Base-by-base conservation (phyloP, 768 basidiomycete genomes). In the Pisolithus marmoratus region DNA sequence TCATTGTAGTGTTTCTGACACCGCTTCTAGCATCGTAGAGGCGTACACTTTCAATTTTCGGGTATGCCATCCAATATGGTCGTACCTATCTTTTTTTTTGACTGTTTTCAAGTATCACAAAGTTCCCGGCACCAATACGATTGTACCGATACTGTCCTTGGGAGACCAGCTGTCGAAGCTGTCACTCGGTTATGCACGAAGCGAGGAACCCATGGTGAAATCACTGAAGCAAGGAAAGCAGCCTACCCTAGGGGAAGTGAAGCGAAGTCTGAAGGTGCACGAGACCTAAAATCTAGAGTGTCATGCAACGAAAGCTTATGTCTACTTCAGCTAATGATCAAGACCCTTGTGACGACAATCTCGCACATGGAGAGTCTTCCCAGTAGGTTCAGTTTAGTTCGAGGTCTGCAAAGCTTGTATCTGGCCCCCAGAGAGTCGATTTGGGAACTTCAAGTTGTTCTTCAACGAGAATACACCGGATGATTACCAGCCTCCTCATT, bases 41-140 rank as follows among this genome's bases (percentile, higher is more conserved):
- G 85, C 91, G 14, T 93, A 91, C 61, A 91, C 88, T 0, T 93
- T 93, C 71, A 87, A 90, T 61, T 90, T 93, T 60, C 78, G 83
- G 58, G 88, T 86, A 58, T 54, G 70, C 51, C 24, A 12, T 26
- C 34, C 12, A 34, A 31, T 38, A 2, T 22, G 4, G 20, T 22
- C 17, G 46, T 22, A 24, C 31, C 17, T 17, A 17, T 31, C 43
- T 22, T 12, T 34, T 9, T 12, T 15, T 38, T 51, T 61, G 26
- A 63, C 48, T 5, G 45, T 22, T 36, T 40, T 37, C 2, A 47
- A 92, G 90, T 93, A 93, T 63, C 77, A 83, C 60, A 75, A 72
- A 20, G 62, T 86, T 20, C 78, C 83, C 11, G 90, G 85, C 23
- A 82, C 80, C 7, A 69, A 80, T 31, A 65, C 70, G 2, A 64